These are phyloP conservation scores for Zymoseptoria tritici DNA, from an alignment of 2,329 filamentous ascomycete species.

Conservation along the genomic window DNA sequence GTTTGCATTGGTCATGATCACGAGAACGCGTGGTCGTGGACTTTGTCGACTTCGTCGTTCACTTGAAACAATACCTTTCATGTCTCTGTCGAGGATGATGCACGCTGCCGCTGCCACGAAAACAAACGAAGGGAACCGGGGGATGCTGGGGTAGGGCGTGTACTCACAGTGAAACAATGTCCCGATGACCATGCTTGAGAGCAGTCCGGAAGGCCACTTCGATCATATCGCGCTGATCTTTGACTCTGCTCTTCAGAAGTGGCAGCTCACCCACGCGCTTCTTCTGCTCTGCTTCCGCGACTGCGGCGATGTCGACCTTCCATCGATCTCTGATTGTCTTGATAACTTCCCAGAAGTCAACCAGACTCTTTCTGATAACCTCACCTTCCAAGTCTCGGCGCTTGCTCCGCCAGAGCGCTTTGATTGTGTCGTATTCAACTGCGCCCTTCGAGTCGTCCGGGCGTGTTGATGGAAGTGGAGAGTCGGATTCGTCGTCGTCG, in stretches of 20 bases:
- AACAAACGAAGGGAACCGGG: neutral
- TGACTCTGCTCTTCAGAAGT: slow-evolving; percentile 49
- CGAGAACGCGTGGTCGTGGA: neutral
- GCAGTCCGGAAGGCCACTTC: slow-evolving; percentile 43
- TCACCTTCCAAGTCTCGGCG: slow-evolving; percentile 43
- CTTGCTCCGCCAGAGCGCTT: slow-evolving; percentile 53
- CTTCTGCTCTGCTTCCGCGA: slow-evolving; percentile 52
- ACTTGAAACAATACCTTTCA: neutral
- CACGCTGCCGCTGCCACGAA: slow-evolving; percentile 1
- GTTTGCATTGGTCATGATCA: neutral
- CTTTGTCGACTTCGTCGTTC: neutral
- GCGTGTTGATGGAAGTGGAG: slow-evolving; percentile 47
- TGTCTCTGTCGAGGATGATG: neutral
- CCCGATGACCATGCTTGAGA: slow-evolving; percentile 40
- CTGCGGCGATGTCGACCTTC: slow-evolving; percentile 50
- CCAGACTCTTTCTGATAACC: slow-evolving; percentile 48
- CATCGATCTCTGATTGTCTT: slow-evolving; percentile 54
- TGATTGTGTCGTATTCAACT: slow-evolving; percentile 52
- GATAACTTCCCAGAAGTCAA: slow-evolving; percentile 52
- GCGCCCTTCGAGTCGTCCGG: slow-evolving; percentile 46
- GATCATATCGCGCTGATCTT: slow-evolving; percentile 50
- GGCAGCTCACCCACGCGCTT: slow-evolving; percentile 48
- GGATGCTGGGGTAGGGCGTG: slow-evolving; percentile 5
- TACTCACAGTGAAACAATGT: slow-evolving; percentile 39
- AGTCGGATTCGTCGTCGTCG: slow-evolving; percentile 45